Evolutionary conservation across 2,329 filamentous ascomycete species (phyloP), one percentile per base, ranked within the genome.

Genomic region (Penicillium sp.): DNA sequence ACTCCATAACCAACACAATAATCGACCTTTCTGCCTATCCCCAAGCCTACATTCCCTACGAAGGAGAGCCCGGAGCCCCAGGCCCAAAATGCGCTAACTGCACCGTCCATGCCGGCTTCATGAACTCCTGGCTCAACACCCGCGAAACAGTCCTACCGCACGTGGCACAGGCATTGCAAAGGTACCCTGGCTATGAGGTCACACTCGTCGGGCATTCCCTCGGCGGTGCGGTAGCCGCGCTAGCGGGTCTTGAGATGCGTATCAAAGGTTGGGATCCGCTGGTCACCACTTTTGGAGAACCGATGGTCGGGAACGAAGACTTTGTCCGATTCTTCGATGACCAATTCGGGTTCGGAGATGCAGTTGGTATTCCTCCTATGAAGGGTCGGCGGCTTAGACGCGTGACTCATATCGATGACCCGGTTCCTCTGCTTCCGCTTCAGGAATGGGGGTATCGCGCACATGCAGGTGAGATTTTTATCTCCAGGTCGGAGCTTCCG

Each of bases 261-360:
- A 82, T 86, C 0, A 79, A 88, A n/a, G 90, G 88, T 16, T 94
- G 88, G 86, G 74, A 87, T 8, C 85, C 92, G 3, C 74, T 81
- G 13, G 85, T 96, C 39, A 97, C 93, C 5, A 97, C 94, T 0
- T 99, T 96, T 72, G 94, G 94, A 9, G 91, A 97, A 73, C 94
- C 94, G 18, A 77, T 81, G 40, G 66, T 86, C 2, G 84, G 84
- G 2, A 87, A 87, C 61, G 65, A 71, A 41, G 76, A 70, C 3
- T 72, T 87, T 40, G 79, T 74, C 13, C 62, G 70, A 5, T 87
- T 83, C 63, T 72, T 86, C n/a, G 78, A 86, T 58, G 60, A 69
- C 5, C 72, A 75, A 4, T 86, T 87, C 68, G 61, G 66, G 6
- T 79, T 70, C 14, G 48, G 45, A 24, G 34, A 45, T 18, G 44